Evolutionary conservation across 2,329 filamentous ascomycete genomes (phyloP).

Genomic region (Ophiostoma ips): DNA sequence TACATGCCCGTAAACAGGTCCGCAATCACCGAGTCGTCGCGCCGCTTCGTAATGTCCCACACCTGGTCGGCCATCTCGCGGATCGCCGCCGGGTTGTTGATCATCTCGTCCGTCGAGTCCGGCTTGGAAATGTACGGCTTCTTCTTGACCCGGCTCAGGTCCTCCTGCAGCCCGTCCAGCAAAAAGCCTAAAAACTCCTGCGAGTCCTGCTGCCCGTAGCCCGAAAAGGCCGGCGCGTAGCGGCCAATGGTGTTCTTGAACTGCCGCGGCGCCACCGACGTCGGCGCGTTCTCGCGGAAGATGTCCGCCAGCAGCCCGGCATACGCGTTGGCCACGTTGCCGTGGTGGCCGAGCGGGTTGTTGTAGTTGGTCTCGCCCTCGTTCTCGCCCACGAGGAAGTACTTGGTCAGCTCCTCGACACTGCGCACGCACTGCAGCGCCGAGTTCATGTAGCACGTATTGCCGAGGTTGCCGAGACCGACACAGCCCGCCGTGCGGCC

Average conservation of each 20-base stretch:
- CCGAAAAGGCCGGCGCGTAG: constrained; percentile 75
- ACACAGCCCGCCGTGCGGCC: constrained; percentile 63
- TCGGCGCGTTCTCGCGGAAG: constrained; percentile 52
- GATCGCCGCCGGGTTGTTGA: constrained; percentile 67
- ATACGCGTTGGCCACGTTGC: constrained; percentile 77
- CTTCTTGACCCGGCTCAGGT: constrained; percentile 82
- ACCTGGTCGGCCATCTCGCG: constrained; percentile 74
- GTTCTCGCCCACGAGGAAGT: constrained; percentile 67
- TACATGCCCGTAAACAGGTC: constrained; percentile 97
- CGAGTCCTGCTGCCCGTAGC: constrained; percentile 92
- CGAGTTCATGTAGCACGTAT: constrained; percentile 99
- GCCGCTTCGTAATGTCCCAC: constrained; percentile 79
- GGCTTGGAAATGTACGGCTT: constrained; percentile 98
- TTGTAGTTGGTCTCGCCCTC: constrained; percentile 68
- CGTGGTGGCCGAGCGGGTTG: constrained; percentile 76
- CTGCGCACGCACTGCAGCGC: constrained; percentile 88
- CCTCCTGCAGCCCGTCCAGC: constrained; percentile 87
- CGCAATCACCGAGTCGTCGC: constrained; percentile 89
- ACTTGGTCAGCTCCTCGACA: constrained; percentile 84
- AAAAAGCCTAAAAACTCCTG: constrained; percentile 95
- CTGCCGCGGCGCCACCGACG: constrained; percentile 61
- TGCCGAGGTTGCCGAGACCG: constrained; percentile 80
- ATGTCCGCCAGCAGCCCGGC: constrained; percentile 62
- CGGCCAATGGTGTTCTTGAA: constrained; percentile 76
- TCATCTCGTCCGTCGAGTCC: constrained; percentile 93